A percentile compares a stretch with the other conserved stretches of the same genome.
Evolutionary conservation across 345 rosid species (phyloP).

Genomic region (Iberis pinnata): DNA sequence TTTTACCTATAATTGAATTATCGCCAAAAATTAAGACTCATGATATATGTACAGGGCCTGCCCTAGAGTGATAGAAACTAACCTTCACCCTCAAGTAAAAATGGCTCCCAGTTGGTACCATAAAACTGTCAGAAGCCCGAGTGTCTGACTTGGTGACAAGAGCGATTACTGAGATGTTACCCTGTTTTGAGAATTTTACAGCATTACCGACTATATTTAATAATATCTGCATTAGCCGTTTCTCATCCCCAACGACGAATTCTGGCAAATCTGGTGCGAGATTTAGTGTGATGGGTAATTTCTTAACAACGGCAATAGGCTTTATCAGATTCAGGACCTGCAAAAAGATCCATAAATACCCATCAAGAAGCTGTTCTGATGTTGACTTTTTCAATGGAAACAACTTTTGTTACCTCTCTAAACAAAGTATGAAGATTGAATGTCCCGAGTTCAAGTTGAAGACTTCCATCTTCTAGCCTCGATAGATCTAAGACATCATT

Average conservation of each 20-base stretch:
- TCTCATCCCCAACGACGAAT: conserved; percentile 80
- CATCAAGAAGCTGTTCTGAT: neutral
- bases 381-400: neutral
- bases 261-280: conserved; percentile 89
- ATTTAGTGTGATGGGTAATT: conserved; percentile 54
- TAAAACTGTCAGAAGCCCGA: conserved; percentile 60
- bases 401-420: conserved; percentile 52
- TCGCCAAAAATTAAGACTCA: neutral
- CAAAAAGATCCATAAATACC: conserved; percentile 20
- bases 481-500: conserved; percentile 97
- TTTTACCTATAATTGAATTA: conserved; percentile 51
- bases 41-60: neutral
- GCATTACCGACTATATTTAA: conserved; percentile 92
- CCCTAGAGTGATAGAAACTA: conserved; percentile 18
- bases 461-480: conserved; percentile 97
- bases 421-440: conserved; percentile 68
- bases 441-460: conserved; percentile 68
- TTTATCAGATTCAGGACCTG: conserved; percentile 85
- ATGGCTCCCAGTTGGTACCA: conserved; percentile 57
- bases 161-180: conserved; percentile 61
- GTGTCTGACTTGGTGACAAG: conserved; percentile 64
- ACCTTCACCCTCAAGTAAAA: conserved; percentile 93
- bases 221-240: conserved; percentile 78
- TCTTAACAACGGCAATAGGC: conserved; percentile 88
- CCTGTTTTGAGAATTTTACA: conserved; percentile 91